These are phyloP conservation scores for Pyracantha coccinea DNA, from an alignment of 331 rosid genomes.

Conservation along the genomic window DNA sequence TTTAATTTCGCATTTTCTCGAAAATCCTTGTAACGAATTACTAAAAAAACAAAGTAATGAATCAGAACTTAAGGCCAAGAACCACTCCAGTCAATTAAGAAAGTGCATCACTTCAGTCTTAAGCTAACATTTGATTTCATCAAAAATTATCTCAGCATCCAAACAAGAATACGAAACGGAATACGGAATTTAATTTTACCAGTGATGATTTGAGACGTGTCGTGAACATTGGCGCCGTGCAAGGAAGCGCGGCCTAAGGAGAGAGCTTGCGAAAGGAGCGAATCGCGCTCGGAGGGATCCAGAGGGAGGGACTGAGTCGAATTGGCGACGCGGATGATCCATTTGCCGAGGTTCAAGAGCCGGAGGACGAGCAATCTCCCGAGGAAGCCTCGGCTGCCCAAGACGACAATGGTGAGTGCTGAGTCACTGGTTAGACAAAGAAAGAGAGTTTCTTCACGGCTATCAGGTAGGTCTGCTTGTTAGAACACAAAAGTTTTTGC, in stretches of 20 bases:
- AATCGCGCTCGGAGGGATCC: slow-evolving; percentile 35
- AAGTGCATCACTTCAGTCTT: neutral
- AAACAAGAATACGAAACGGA: neutral
- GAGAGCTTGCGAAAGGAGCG: slow-evolving; percentile 50
- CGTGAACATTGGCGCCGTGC: slow-evolving; percentile 42
- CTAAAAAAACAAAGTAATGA: neutral
- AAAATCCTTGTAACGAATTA: neutral
- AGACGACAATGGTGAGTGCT: no score
- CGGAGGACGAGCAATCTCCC: slow-evolving; percentile 66
- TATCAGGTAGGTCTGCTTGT: no score
- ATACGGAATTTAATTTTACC: slow-evolving; percentile 13
- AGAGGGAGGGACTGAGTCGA: slow-evolving; percentile 44
- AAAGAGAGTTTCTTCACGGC: no score
- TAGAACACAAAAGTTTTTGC: no score
- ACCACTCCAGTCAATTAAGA: neutral
- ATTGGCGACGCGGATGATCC: slow-evolving; percentile 86
- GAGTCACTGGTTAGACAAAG: no score
- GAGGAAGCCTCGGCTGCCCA: slow-evolving; percentile 72
- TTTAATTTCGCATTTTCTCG: neutral
- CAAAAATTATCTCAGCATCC: neutral
- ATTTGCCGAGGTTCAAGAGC: slow-evolving; percentile 50
- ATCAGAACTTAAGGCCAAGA: neutral
- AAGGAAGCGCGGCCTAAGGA: slow-evolving; percentile 66
- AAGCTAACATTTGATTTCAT: neutral
- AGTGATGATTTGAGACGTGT: slow-evolving; percentile 33